Evolutionary conservation across 768 basidiomycete genomes (phyloP).

Genomic region (Tricholoma saponaceum): DNA sequence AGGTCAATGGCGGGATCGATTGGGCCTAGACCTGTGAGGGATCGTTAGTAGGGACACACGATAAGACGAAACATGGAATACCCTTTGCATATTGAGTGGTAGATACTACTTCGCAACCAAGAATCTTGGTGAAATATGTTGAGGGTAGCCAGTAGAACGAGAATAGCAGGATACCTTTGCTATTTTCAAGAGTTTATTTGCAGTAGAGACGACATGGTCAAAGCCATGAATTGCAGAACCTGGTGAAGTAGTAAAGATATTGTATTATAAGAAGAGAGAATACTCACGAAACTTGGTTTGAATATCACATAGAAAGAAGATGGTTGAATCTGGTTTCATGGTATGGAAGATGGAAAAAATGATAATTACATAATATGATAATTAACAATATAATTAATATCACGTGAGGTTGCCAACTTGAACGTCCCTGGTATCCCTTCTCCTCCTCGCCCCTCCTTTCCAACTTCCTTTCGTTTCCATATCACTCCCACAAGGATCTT

Average conservation of each 20-base stretch:
- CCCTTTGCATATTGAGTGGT: constrained; percentile 86
- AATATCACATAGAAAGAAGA: constrained; percentile 83
- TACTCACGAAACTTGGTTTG: constrained; percentile 70
- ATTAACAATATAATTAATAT: too few relatives aligned
- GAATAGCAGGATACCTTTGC: constrained; percentile 51
- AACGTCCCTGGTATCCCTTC: constrained; percentile 1
- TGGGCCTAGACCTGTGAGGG: constrained; percentile 54
- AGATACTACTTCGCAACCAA: constrained; percentile 67
- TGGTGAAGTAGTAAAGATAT: constrained; percentile 7
- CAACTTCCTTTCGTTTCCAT: constrained; percentile 36
- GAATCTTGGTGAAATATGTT: constrained; percentile 35
- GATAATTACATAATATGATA: too few relatives aligned
- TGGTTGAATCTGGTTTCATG: constrained; percentile 30
- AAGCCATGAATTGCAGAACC: constrained; percentile 60
- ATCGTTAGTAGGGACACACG: not conserved
- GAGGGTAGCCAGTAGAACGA: not conserved
- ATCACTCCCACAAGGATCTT: constrained; percentile 29
- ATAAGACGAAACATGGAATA: constrained; percentile 20
- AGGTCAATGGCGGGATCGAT: constrained; percentile 62
- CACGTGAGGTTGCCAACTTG: not conserved
- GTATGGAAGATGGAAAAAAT: too few relatives aligned
- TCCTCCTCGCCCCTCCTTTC: constrained; percentile 14
- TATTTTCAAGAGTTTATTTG: constrained; percentile 72
- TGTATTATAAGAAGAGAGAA: not conserved
- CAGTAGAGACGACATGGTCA: constrained; percentile 63